phyloP scores from a whole-genome alignment of 257 asterid genomes.

The Ophiorrhiza pumila region DNA sequence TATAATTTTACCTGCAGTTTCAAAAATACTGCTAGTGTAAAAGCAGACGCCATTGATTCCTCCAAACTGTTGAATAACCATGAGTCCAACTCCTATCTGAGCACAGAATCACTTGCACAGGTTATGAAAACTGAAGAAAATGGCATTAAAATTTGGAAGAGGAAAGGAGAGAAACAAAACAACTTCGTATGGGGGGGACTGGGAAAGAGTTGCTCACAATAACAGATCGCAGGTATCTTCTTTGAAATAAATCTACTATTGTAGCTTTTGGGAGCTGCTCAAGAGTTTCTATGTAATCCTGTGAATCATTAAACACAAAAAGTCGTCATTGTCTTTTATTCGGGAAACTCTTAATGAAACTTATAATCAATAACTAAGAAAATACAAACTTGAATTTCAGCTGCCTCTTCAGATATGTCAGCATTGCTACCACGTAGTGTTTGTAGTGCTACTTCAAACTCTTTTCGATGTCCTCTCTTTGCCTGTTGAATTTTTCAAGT shows the following conservation, averaged over 20 bases:
- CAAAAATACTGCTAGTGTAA: slow-evolving; percentile 88
- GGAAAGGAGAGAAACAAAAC: neutral
- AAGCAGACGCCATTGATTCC: slow-evolving; percentile 91
- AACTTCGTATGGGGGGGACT: neutral
- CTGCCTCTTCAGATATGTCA: slow-evolving; percentile 71
- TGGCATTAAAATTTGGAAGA: neutral
- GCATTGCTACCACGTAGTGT: slow-evolving; percentile 65
- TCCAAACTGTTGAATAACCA: slow-evolving; percentile 92
- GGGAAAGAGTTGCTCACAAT: slow-evolving; percentile 34
- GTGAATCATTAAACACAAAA: slow-evolving; percentile 14
- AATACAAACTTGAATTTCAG: slow-evolving; percentile 65
- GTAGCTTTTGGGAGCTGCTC: slow-evolving; percentile 76
- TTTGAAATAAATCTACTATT: slow-evolving; percentile 67
- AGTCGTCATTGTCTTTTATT: neutral
- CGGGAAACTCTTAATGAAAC: neutral
- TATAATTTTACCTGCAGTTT: slow-evolving; percentile 55
- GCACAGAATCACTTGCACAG: neutral
- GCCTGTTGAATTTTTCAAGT: slow-evolving; percentile 41
- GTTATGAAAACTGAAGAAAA: neutral
- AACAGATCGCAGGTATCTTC: slow-evolving; percentile 68
- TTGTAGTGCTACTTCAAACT: slow-evolving; percentile 67
- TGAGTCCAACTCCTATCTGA: slow-evolving; percentile 92
- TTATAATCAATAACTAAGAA: slow-evolving; percentile 9
- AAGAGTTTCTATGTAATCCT: slow-evolving; percentile 84
- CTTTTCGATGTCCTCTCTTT: slow-evolving; percentile 55